Evolutionary conservation across 75 land plant genomes (phyloP).

Genomic region (Cryptomeria japonica): DNA sequence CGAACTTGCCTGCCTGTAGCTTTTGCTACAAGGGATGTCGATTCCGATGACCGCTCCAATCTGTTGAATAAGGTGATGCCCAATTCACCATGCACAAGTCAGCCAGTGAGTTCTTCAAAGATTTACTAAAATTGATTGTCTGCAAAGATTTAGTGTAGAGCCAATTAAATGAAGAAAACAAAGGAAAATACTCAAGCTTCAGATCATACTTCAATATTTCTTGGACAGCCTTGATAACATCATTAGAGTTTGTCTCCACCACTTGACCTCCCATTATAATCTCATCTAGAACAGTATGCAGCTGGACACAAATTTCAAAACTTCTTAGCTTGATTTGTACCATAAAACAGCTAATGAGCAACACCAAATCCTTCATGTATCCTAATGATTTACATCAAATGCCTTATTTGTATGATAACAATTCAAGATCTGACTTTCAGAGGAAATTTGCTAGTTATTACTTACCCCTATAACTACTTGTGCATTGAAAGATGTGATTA

Average conservation of each 20-base stretch:
- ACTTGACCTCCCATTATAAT: slow-evolving; percentile 96
- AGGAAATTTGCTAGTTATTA: background rate
- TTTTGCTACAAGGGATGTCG: background rate
- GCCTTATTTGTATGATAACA: background rate
- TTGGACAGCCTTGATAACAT: slow-evolving; percentile 84
- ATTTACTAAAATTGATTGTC: background rate
- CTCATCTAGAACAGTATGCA: slow-evolving; percentile 95
- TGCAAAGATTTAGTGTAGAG: background rate
- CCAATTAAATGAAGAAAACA: background rate
- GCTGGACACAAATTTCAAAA: slow-evolving; percentile 32
- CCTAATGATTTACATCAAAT: background rate
- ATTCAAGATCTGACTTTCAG: background rate
- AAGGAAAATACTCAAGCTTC: background rate
- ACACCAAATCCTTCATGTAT: background rate
- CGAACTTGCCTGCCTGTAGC: slow-evolving; percentile 11
- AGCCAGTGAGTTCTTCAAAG: background rate
- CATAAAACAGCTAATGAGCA: background rate
- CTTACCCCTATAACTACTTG: background rate
- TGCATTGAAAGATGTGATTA: background rate
- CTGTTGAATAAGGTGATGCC: background rate
- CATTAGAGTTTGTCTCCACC: slow-evolving; percentile 84
- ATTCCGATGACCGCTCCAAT: slow-evolving; percentile 15
- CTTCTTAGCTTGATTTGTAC: background rate
- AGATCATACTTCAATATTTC: slow-evolving; percentile 72
- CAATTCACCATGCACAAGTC: background rate